Evolutionary conservation across 2,329 filamentous ascomycete genomes (phyloP), one percentile per base, ranked within the genome.

Genomic region (Calonectria montana): DNA sequence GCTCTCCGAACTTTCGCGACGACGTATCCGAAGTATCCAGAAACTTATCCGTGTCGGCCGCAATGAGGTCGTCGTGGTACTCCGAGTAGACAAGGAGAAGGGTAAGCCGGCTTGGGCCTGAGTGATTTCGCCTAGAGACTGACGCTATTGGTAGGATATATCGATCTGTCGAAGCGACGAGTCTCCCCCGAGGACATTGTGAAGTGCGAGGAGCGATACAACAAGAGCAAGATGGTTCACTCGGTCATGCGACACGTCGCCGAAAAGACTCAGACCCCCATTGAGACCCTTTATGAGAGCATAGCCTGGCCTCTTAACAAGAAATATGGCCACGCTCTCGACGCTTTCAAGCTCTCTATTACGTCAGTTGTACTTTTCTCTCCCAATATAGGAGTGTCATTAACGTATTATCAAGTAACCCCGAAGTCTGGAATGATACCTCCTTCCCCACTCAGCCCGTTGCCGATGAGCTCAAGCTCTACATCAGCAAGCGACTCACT

Each of bases 221-320:
- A 99, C 91, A 99, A 99, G 92, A 94, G 95, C 88, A 99, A 99
- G 89, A 97, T 98, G 89, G 97, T 98, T 47, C 97, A 99, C 86
- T 97, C 95, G 67, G 98, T 99, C 86, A 96, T 99, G 94, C 93
- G 96, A 84, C 97, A 99, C 85, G 97, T 99, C 74, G 96, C 97
- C 77, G 96, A 99, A 88, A 98, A 98, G 90, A 97, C 95, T 50
- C 92, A 94, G 82, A 94, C 92, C 35, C 96, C 96, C n/a, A 97
- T 99, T 81, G 95, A 98, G 88, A 90, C 92, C 65, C 91, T 99
- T 70, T 99, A 99, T 86, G 93, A 98, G 89, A 92, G 89, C 78
- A 98, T 99, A 83, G 95, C 92, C 76, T 99, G 97, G 97, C 97
- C 97, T 63, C 87, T 99, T 81, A 97, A 98, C 91, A 96, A 95